A percentile compares a stretch with the other conserved stretches of the same genome.
phyloP scores from a whole-genome alignment of 192 early-diverging fungal species.

The Coemansia sp. region DNA sequence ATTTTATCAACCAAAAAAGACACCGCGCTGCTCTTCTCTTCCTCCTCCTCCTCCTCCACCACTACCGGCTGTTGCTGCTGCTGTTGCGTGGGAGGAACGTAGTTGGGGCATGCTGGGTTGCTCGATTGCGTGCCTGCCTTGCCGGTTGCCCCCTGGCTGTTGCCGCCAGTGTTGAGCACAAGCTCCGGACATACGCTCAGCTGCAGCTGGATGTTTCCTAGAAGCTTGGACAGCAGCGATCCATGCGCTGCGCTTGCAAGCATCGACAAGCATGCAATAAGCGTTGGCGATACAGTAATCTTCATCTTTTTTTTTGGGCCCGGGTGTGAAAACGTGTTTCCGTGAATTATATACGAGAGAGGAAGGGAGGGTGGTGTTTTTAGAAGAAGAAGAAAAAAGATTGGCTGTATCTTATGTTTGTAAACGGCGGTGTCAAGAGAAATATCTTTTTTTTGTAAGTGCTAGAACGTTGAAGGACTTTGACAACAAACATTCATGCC shows the following conservation, averaged over 20 bases:
- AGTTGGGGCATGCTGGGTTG: constrained; percentile 44
- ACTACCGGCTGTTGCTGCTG: not conserved
- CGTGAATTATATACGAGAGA: not conserved
- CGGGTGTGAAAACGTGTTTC: not conserved
- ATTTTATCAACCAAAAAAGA: not conserved
- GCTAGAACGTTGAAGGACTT: not conserved
- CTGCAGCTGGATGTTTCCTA: constrained; percentile 31
- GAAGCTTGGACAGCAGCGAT: constrained; percentile 27
- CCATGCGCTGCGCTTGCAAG: constrained; percentile 15
- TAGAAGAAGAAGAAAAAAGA: no score
- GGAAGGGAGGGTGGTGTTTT: no score
- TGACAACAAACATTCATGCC: not conserved
- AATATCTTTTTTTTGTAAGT: no score
- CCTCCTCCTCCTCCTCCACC: not conserved
- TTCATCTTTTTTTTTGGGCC: constrained; percentile 5
- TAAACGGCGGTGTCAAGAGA: not conserved
- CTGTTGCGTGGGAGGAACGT: constrained; percentile 17
- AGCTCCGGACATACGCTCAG: constrained; percentile 33
- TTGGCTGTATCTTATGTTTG: no score
- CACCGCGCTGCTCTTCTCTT: not conserved
- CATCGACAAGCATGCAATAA: constrained; percentile 10
- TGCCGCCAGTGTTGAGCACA: not conserved
- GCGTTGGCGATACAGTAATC: constrained; percentile 12
- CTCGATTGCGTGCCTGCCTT: constrained; percentile 24
- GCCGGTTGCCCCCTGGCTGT: not conserved